Evolutionary conservation across 345 rosid species (phyloP).

Genomic region (Lepidium didymum): DNA sequence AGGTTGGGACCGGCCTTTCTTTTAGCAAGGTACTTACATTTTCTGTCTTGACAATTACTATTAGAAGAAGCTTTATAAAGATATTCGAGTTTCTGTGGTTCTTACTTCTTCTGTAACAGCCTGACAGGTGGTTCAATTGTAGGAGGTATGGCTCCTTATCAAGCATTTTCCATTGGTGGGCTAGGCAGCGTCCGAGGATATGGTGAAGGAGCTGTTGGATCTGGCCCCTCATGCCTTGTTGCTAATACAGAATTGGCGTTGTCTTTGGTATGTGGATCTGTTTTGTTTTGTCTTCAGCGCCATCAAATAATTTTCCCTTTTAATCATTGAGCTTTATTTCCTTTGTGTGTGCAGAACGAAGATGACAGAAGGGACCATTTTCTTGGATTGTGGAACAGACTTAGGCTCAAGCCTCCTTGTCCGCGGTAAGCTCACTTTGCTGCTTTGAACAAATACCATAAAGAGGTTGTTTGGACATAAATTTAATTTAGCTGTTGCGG

Average conservation of each 20-base stretch:
- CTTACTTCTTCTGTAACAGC: slow-evolving; percentile 45
- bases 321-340: background rate
- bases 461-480: background rate
- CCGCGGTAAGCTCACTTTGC: slow-evolving; percentile 45
- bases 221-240: slow-evolving; percentile 85
- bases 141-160: slow-evolving; percentile 99
- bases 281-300: background rate
- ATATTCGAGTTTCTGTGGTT: background rate
- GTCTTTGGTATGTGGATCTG: slow-evolving; percentile 54
- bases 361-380: slow-evolving; percentile 61
- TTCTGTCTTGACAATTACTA: background rate
- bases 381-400: slow-evolving; percentile 74
- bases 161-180: slow-evolving; percentile 95
- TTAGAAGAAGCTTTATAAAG: background rate
- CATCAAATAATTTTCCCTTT: background rate
- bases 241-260: slow-evolving; percentile 73
- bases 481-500: background rate
- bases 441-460: background rate
- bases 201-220: slow-evolving; percentile 95
- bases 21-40: slow-evolving; percentile 59
- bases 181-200: slow-evolving; percentile 82
- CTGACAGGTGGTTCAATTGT: slow-evolving; percentile 95
- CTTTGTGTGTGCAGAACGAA: slow-evolving; percentile 41
- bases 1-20: slow-evolving; percentile 85
- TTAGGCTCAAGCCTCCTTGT: slow-evolving; percentile 67